Percentiles rank a stretch among this genome's conserved stretches.
Conservation (phyloP, 805 yeast genomes). For the Metschnikowia proteae region DNA sequence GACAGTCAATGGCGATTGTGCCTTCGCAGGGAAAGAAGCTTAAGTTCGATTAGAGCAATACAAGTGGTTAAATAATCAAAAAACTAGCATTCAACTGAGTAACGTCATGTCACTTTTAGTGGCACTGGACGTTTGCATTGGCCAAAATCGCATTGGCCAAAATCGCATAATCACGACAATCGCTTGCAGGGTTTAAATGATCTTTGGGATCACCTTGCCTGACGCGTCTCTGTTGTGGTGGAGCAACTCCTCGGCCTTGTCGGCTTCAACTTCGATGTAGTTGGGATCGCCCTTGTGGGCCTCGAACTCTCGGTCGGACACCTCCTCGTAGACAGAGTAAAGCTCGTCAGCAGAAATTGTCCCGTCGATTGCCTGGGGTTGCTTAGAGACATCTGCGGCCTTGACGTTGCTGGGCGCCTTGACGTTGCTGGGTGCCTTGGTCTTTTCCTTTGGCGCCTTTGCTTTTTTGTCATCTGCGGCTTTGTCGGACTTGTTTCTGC, state of each 20-base stretch:
- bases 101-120: too few relatives aligned
- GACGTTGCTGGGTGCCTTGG: constrained; percentile 1
- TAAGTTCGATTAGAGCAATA: constrained; percentile 50
- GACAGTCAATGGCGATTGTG: constrained; percentile 86
- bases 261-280: constrained; percentile 37
- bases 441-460: constrained; percentile 4
- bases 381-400: constrained; percentile 9
- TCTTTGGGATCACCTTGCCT: constrained; percentile 3
- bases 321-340: constrained; percentile 42
- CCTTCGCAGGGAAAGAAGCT: constrained; percentile 86
- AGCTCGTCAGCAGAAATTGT: constrained; percentile 15
- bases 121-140: too few relatives aligned
- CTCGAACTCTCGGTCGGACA: constrained; percentile 45
- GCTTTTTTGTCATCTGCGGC: not conserved
- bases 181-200: not conserved
- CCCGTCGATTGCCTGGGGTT: constrained; percentile 9
- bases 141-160: too few relatives aligned
- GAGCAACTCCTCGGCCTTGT: constrained; percentile 17
- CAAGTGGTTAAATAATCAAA: not conserved
- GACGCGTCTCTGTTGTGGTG: constrained; percentile 9
- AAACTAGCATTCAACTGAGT: too few relatives aligned
- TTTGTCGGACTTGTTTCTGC: constrained; percentile 10
- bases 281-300: constrained; percentile 45
- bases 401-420: constrained; percentile 3
- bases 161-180: too few relatives aligned